Base-by-base conservation (phyloP, 2,329 filamentous ascomycete species). In the Trichoderma endophyticum region DNA sequence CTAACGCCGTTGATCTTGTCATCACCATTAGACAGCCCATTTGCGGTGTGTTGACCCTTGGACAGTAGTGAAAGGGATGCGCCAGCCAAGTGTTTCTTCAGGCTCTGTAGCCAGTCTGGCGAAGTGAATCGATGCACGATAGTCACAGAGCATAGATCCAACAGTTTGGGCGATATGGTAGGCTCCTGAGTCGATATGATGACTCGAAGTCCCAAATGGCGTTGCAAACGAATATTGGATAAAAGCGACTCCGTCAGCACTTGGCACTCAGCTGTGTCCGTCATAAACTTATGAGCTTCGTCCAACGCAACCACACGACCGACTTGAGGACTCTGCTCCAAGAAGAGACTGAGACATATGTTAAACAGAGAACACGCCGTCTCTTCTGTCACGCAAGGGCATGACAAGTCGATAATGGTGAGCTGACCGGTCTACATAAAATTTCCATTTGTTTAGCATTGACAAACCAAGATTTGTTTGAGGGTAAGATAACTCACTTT, bases 231-330 rank as follows among this genome's bases (percentile, higher is more conserved):
- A 74, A 95, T 91, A 0, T 88, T 86, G 0, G 84, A 83, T 0
- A 93, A 82, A 0, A 95, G 82, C 0, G 84, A 84, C 6, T 91
- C 84, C 0, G 91, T 94, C 32, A 95, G 84, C 0, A 82, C 82
- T 3, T 82, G 78, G 1, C 88, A 87, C 54, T 90, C 89, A 0
- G 84, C 79, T 0, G 86, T 86, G 8, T 76, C 74, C 14, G 85
- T 87, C 86, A 93, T 89, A 77, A 90, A 93, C 81, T 94, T 94
- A 78, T 96, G 93, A 0, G 93, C 93, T 77, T 95, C 92, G 73
- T 95, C 92, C 0, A 95, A 82, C 0, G 91, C 91, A 15, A 95
- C 81, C 48, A 94, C 83, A 5, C 89, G 85, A 0, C 91, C 89
- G 0, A 85, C 77, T 0, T 69, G 34, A 62, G 72, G 78, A 3